Base-by-base conservation (phyloP, 106 monocot genomes). In the Hemerocallis citrina region DNA sequence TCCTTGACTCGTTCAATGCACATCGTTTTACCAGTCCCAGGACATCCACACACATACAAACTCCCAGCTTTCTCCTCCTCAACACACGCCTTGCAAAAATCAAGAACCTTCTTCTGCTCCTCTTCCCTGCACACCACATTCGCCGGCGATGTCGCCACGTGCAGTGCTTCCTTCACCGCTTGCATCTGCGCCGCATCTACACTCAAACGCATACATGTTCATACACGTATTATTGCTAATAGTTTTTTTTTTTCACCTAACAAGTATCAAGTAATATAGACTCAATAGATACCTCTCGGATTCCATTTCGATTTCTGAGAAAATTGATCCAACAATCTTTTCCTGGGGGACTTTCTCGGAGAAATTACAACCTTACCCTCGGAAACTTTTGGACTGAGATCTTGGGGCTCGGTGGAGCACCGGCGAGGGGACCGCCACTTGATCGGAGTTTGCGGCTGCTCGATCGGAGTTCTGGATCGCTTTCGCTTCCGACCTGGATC, bases 1-100 rank as follows among this genome's bases (percentile, higher is more conserved):
- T 79, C 63, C 34, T 77, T 80, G n/a, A 84, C 76, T 58, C 63
- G 78, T 13, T 68, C 55, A 20, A 96, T 75, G 7, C 84, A 86
- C 56, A 96, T 59, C 5, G 95, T 87, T 51, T 96, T 96, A 30
- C 95, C 95, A 56, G 95, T 96, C 36, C 96, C 96, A 22, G 96
- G 96, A 46, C 86, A 96, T 39, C 96, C 96, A 52, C 96, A 96
- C 3, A 88, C 87, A 50, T 96, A 96, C 14, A 96, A 34, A 46
- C 90, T 87, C 7, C 77, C 90, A 8, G 87, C 72, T 66, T 67
- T 81, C 48, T 82, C 74, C 40, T 79, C 58, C 50, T 72, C 42
- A 23, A 91, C 58, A 48, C 75, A 88, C 7, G 52, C 45, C 72
- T 84, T 96, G 67, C 86, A 87, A 72, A 96, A 84, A 1, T 96